Conservation (phyloP, 176 grass and related monocot species). For the barley (Hordeum vulgare) region DNA sequence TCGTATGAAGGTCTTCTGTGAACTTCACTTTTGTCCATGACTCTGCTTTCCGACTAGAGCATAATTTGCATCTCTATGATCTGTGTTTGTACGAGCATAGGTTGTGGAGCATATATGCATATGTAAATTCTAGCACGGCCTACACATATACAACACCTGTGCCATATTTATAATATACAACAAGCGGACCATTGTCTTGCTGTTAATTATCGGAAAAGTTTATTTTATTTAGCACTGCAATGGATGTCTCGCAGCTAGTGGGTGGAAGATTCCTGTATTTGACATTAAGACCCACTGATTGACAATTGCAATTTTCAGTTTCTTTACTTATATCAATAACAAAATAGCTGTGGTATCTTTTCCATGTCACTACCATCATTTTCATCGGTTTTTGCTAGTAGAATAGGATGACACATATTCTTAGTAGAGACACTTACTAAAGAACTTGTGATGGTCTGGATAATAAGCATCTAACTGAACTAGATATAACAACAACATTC, state of each 20-base stretch:
- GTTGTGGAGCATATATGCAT: not conserved
- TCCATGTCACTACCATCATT: too few species aligned
- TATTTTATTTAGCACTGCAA: not conserved
- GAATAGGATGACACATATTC: not conserved
- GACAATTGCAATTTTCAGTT: too few species aligned
- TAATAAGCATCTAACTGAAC: not conserved
- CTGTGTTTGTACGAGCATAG: not conserved
- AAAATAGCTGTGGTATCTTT: too few species aligned
- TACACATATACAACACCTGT: not conserved
- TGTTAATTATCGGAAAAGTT: not conserved
- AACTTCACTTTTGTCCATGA: not conserved
- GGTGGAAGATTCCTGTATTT: not conserved
- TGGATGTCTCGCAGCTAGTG: not conserved
- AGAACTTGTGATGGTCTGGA: not conserved
- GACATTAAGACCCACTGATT: not conserved
- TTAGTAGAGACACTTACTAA: not conserved
- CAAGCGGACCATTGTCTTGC: not conserved
- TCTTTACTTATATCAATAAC: too few species aligned
- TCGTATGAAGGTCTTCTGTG: not conserved
- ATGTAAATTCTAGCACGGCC: not conserved
- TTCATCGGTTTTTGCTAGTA: not conserved
- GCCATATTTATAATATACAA: not conserved
- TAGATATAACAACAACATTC: not conserved
- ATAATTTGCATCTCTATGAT: too few species aligned
- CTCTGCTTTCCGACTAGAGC: not conserved